Evolutionary conservation across 768 basidiomycete genomes (phyloP), one percentile per base, ranked within the genome.

Genomic region (Lepiota subincarnata): DNA sequence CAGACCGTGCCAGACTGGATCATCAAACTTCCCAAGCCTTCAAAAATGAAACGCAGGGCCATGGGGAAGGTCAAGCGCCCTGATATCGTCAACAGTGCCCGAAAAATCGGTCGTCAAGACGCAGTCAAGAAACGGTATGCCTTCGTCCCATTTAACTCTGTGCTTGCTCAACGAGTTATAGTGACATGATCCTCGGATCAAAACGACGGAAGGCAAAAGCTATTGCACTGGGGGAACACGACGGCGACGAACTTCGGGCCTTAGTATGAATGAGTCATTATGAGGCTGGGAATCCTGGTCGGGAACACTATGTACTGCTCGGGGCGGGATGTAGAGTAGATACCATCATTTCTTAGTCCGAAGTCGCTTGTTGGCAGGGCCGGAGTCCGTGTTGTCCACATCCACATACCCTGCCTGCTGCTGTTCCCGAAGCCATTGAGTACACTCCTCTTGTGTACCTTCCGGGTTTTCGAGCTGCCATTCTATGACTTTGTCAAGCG

Each of bases 1-100:
- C 96, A 89, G 54, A 70, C 78, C 1, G 94, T 97, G 0, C 92
- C 95, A 1, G 90, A 93, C 19, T 99, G 94, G 91, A 98, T 98
- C 58, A 66, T 89, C n/a, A 88, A 89, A 59, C 77, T 99, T n/a
- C 89, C 89, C 18, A 94, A 91, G 66, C 94, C 96, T 0, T 89
- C 89, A 1, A 96, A 92, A 70, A 78, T 93, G 75, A 87, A 89
- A 70, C 85, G 88, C 57, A 83, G 78, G 60, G 75, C 83, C 63
- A 91, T 98, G 83, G 90, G 90, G 53, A 92, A 88, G 70, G 74
- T 84, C 6, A 87, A 90, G 66, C 86, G 88, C 16, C 80, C 88
- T 2, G 87, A 93, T 46, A 76, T 71, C 4, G 84, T 92, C 47
- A 89, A 89, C 60, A 73, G 75, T 20, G 87, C 87, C 3, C 76